Base-by-base conservation (phyloP, 1,284 basidiomycete species). In the Rhodotorula sp. region DNA sequence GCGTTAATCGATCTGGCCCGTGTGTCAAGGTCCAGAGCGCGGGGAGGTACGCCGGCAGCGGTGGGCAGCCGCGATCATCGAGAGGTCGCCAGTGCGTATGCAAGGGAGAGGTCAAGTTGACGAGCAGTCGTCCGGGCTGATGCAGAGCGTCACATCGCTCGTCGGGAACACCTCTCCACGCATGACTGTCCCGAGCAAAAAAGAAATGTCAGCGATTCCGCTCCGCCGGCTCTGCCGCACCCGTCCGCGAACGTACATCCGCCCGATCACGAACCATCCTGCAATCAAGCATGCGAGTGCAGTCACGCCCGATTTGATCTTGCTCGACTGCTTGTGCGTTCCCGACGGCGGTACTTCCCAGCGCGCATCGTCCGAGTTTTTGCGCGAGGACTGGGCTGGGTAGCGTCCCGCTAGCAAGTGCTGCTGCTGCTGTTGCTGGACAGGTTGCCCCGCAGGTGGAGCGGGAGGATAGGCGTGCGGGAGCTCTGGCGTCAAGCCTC, bases 21-120 rank as follows among this genome's bases (percentile, higher is more conserved):
- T 74, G 69, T 1, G 72, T 70, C 49, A 72, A 59, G 12, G 66
- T 24, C 74, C 74, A 75, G n/a, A 75, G 69, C 4, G 69, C 60
- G 10, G 74, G 68, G 24, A 75, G 69, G 62, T 75, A 75, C 4
- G 59, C 58, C 2, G 74, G 74, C 4, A 71, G 62, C 1, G 74
- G 68, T 1, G 74, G 66, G 26, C 74, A 75, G 0, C 45, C 22
- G 4, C 29, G 29, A 3, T 67, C 68, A 53, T 69, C 69, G 46
- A 75, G 33, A 1, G 74, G 74, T 0, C 70, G 65, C 74, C 74
- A 75, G 24, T 74, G 53, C 14, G 74, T 72, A 53, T 73, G 66
- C 0, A 75, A 59, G 0, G 74, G 74, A 4, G 66, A 71, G 12
- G 69, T 73, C 26, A 73, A 68, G 64, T 75, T 73, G 65, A 75